Percentiles rank a stretch among this genome's conserved stretches.
phyloP scores from a whole-genome alignment of 768 basidiomycete genomes.

The Leccinum subgranulosum region DNA sequence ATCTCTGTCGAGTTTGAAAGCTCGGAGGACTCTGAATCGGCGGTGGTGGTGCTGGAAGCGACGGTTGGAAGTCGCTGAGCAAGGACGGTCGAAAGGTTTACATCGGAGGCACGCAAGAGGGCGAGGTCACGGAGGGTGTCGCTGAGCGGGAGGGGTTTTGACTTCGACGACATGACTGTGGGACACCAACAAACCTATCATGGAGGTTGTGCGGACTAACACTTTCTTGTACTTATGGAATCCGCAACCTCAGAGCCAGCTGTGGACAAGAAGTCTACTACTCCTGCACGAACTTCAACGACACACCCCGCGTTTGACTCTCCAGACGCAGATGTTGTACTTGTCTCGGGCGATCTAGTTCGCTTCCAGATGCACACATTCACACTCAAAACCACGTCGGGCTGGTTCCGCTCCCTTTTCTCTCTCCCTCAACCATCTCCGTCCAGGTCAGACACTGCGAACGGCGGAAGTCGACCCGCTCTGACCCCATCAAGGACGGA shows the following conservation, averaged over 20 bases:
- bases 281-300: not conserved
- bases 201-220: not conserved
- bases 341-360: constrained; percentile 37
- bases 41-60: not conserved
- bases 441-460: not conserved
- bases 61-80: constrained; percentile 1
- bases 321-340: constrained; percentile 52
- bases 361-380: constrained; percentile 51
- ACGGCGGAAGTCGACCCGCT: constrained; percentile 1
- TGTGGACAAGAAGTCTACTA: not conserved
- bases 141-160: constrained; percentile 47
- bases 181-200: not conserved
- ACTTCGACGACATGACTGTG: constrained; percentile 29
- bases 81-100: constrained; percentile 37
- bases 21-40: constrained; percentile 10
- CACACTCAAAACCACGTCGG: constrained; percentile 58
- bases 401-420: constrained; percentile 57
- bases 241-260: constrained; percentile 10
- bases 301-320: constrained; percentile 52
- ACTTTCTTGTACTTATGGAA: constrained; percentile 8
- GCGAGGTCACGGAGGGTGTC: constrained; percentile 72
- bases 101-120: constrained; percentile 57
- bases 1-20: constrained; percentile 27
- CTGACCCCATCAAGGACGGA: constrained; percentile 10
- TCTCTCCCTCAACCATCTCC: constrained; percentile 44